Base-by-base conservation (phyloP, 2,329 filamentous ascomycete genomes). In the Escovopsis sp. region DNA sequence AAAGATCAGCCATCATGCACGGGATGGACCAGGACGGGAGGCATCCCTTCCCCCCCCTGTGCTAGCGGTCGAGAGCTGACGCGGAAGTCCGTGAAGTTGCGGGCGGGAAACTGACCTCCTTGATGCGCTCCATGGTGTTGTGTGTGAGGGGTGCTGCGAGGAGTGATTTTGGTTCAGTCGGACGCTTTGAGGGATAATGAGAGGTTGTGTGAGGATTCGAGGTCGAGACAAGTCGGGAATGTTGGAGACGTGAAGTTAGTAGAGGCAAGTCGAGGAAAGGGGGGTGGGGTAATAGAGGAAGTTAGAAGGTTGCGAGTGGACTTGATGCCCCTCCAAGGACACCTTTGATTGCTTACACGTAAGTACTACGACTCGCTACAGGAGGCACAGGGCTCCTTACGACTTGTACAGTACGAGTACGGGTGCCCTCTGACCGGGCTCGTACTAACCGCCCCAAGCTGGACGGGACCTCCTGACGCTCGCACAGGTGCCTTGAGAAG, bases 101-200 rank as follows among this genome's bases (percentile, higher is more conserved):
- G 11, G 27, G 27, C 7, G 27, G 27, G 8, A 40, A 43, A 73
- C 81, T 72, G 66, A 88, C 84, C 74, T 87, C 81, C 79, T 85
- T 88, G 65, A 91, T 88, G 67, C 81, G 82, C 66, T 91, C 84
- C 84, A 89, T 89, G 58, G 58, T 73, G 62, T 39, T 45, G 41
- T 53, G 52, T 49, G 48, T 51, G 52, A 20, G 20, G 20, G 20
- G 20, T 20, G 20, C 20, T 56, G 56, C 52, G 50, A 50, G 49
- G 51, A 51, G 8, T 54, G 56, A 35, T 20, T 9, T 24, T 27
- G 20, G 32, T 20, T 29, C 25, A 7, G 15, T 12, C 14, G 31
- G 37, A 24, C 11, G 20, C 29, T 32, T 39, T 9, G 24, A 15
- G 20, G 20, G 20, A 39, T 31, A 40, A 40, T 27, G 33, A 34